Percentiles rank a stretch among this genome's conserved stretches.
These are phyloP conservation scores for Ophiostoma populinum DNA, from an alignment of 2,329 filamentous ascomycete genomes.

Conservation along the genomic window DNA sequence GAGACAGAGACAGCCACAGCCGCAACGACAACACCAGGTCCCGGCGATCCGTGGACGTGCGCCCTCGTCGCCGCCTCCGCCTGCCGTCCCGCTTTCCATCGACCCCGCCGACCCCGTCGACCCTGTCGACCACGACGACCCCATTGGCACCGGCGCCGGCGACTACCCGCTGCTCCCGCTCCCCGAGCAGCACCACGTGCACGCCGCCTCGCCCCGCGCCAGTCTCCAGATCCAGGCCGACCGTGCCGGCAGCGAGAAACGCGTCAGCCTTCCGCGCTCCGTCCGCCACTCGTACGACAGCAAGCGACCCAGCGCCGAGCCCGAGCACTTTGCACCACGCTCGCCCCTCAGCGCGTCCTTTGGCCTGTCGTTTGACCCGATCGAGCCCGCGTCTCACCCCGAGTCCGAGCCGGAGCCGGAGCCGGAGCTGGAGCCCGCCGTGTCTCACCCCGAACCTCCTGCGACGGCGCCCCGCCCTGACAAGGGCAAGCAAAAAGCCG, in stretches of 20 bases:
- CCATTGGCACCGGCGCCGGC: conserved; percentile 22
- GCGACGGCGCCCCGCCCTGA: conserved; percentile 14
- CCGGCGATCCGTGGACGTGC: conserved; percentile 23
- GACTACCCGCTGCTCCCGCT: conserved; percentile 35
- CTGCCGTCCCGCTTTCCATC: conserved; percentile 31
- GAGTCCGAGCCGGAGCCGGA: no score
- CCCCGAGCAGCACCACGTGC: conserved; percentile 30
- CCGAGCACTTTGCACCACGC: neutral
- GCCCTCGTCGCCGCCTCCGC: conserved; percentile 35
- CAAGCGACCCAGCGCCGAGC: no score
- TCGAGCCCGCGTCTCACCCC: no score
- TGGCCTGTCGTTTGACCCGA: conserved; percentile 7
- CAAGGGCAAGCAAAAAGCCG: conserved; percentile 30
- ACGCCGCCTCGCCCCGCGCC: conserved; percentile 25
- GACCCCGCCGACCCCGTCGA: conserved; percentile 18
- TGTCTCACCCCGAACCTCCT: neutral
- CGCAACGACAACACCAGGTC: neutral
- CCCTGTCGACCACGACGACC: conserved; percentile 21
- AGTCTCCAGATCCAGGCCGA: conserved; percentile 37
- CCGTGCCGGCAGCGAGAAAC: conserved; percentile 26
- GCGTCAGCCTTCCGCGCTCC: conserved; percentile 35
- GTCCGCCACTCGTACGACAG: conserved; percentile 37
- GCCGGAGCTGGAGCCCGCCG: no score
- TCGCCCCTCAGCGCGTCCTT: conserved; percentile 9
- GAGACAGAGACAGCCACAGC: neutral